Percentiles rank a stretch among this genome's conserved stretches.
These are phyloP conservation scores for Arthrobotrys musiformis DNA, from an alignment of 2,329 filamentous ascomycete genomes.

Conservation along the genomic window DNA sequence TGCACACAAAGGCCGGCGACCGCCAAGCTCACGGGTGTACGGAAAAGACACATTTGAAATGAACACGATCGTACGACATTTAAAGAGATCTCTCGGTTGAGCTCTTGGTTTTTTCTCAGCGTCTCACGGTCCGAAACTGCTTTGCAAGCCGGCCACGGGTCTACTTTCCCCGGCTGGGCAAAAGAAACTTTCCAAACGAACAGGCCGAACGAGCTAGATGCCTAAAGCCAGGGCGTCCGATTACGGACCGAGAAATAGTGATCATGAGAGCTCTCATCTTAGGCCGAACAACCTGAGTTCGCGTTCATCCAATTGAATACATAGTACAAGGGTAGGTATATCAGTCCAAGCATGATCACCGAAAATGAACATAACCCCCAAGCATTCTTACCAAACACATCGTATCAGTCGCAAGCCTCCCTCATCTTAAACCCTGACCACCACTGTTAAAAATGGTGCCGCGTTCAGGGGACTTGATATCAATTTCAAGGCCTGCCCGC, in stretches of 20 bases:
- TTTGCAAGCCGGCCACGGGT: not conserved
- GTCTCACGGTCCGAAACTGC: not conserved
- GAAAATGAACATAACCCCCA: not conserved
- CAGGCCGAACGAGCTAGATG: slow-evolving; percentile 1
- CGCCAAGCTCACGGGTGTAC: slow-evolving; percentile 21
- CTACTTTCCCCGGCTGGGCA: slow-evolving; percentile 16
- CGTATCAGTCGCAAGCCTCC: not conserved
- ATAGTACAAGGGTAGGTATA: not conserved
- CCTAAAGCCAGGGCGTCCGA: slow-evolving; percentile 38
- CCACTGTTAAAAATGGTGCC: not conserved
- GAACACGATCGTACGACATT: not conserved
- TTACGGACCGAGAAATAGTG: slow-evolving; percentile 41
- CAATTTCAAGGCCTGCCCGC: slow-evolving; percentile 6
- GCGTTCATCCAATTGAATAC: not conserved
- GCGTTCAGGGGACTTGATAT: slow-evolving; percentile 2
- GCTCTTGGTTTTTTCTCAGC: not conserved
- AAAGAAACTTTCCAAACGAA: not conserved
- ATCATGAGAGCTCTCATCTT: slow-evolving; percentile 2
- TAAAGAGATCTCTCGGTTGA: not conserved
- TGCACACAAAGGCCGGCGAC: not conserved
- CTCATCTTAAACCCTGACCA: slow-evolving; percentile 15
- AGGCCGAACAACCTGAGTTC: not conserved
- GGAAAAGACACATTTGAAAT: not conserved
- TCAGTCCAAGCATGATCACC: not conserved
- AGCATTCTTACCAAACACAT: not conserved